A percentile compares a stretch with the other conserved stretches of the same genome.
Evolutionary conservation across 768 basidiomycete genomes (phyloP).

Genomic region (Cystofilobasidium bisporidii): DNA sequence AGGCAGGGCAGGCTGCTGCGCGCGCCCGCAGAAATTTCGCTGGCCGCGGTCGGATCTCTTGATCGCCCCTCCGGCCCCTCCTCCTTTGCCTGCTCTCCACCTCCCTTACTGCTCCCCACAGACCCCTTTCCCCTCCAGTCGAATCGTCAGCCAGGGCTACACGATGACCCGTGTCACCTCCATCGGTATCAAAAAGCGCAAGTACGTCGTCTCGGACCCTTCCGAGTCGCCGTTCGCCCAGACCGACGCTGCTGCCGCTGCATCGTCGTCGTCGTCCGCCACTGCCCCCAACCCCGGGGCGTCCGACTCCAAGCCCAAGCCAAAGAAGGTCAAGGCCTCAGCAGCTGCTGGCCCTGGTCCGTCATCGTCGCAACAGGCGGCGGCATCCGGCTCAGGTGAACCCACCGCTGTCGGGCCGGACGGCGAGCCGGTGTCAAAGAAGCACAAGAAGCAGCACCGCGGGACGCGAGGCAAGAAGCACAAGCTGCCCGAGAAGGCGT

Average conservation of each 20-base stretch:
- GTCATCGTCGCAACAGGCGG: background rate
- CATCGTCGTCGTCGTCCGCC: background rate
- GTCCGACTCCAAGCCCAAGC: background rate
- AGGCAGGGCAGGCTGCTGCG: no score
- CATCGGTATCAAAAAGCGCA: conserved; percentile 25
- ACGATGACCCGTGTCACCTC: conserved; percentile 25
- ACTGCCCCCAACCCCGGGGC: background rate
- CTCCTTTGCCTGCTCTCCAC: no score
- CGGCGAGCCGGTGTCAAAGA: conserved; percentile 10
- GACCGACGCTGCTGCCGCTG: background rate
- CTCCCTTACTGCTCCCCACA: background rate
- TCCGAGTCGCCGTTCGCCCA: background rate
- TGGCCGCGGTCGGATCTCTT: no score
- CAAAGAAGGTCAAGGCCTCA: background rate
- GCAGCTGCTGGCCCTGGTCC: no score
- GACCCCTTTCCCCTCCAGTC: background rate
- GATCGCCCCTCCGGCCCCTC: no score
- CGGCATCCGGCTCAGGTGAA: background rate
- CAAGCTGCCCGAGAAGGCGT: conserved; percentile 10
- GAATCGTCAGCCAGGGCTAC: no score
- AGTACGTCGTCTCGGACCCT: conserved; percentile 17
- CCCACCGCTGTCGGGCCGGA: background rate
- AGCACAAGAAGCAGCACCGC: conserved; percentile 15
- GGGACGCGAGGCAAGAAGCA: conserved; percentile 27
- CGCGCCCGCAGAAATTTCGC: no score